A percentile compares a stretch with the other conserved stretches of the same genome.
phyloP scores from a whole-genome alignment of 1,284 basidiomycete genomes.

The Ganoderma sinense region DNA sequence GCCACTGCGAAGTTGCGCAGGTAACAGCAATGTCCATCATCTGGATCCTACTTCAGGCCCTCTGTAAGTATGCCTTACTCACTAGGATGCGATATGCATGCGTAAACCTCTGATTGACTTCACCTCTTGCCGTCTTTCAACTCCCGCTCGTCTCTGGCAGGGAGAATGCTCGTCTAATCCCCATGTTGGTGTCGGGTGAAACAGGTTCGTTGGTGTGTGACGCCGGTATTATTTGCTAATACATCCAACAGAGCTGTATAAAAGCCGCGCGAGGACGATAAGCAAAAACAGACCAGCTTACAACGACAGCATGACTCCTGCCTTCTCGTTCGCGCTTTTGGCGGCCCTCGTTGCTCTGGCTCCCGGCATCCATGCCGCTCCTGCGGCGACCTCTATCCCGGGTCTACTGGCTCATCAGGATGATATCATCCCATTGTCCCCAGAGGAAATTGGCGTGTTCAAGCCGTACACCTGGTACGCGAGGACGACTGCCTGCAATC shows the following conservation, averaged over 20 bases:
- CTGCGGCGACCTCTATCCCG: neutral
- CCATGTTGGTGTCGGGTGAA: neutral
- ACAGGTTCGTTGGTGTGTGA: neutral
- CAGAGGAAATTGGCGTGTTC: constrained; percentile 53
- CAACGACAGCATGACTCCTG: neutral
- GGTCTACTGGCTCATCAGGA: neutral
- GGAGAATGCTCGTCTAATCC: neutral
- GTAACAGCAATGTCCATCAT: neutral
- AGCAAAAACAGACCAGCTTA: neutral
- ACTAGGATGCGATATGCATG: neutral
- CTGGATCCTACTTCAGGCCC: neutral
- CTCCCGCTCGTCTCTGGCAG: too few species aligned
- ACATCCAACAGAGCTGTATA: neutral
- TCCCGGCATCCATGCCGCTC: neutral
- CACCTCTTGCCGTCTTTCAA: too few species aligned
- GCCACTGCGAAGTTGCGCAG: too few species aligned
- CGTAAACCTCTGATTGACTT: too few species aligned
- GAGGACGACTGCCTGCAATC: constrained; percentile 58
- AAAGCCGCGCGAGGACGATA: neutral
- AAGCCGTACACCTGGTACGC: constrained; percentile 64
- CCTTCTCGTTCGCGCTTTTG: neutral
- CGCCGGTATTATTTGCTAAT: neutral
- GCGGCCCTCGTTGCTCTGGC: neutral
- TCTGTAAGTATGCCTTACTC: neutral
- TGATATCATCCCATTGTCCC: constrained; percentile 45